A percentile compares a stretch with the other conserved stretches of the same genome.
Evolutionary conservation across 1,139 yeast genomes (phyloP).

Genomic region (Suhomyces ambrosiae): DNA sequence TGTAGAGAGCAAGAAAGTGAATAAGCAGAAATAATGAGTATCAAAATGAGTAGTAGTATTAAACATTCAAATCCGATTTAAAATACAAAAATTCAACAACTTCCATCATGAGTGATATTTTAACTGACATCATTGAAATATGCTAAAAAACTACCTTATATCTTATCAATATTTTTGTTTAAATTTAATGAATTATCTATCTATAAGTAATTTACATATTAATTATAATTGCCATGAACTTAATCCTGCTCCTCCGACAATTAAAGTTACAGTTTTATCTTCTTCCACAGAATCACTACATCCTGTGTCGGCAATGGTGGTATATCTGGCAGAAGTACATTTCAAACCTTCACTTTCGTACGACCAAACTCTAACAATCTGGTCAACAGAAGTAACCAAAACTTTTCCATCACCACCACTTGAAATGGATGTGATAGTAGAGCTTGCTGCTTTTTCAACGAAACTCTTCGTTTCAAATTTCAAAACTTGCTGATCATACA

Average conservation of each 20-base stretch:
- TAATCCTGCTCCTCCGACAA: conserved; percentile 74
- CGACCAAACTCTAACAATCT: conserved; percentile 68
- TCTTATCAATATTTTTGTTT: too few species aligned
- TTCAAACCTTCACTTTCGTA: conserved; percentile 31
- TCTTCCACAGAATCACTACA: conserved; percentile 49
- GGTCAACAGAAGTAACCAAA: conserved; percentile 75
- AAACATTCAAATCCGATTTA: too few species aligned
- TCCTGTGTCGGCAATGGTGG: conserved; percentile 92
- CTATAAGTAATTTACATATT: neutral
- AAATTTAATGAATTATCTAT: neutral
- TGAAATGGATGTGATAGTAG: conserved; percentile 75
- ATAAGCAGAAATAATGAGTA: neutral
- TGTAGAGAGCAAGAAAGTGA: too few species aligned
- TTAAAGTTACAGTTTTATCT: conserved; percentile 29
- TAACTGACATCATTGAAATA: too few species aligned
- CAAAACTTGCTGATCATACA: conserved; percentile 16
- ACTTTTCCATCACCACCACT: conserved; percentile 23
- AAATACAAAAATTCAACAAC: too few species aligned
- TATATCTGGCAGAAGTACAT: conserved; percentile 52
- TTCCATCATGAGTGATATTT: too few species aligned
- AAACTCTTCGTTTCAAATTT: conserved; percentile 31
- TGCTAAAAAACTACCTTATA: too few species aligned
- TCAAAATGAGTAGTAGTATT: too few species aligned
- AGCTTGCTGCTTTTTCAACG: conserved; percentile 69
- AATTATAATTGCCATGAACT: conserved; percentile 47